Percentiles rank a stretch among this genome's conserved stretches.
Evolutionary conservation across 805 yeast species (phyloP).

Genomic region (Ogataea pini): DNA sequence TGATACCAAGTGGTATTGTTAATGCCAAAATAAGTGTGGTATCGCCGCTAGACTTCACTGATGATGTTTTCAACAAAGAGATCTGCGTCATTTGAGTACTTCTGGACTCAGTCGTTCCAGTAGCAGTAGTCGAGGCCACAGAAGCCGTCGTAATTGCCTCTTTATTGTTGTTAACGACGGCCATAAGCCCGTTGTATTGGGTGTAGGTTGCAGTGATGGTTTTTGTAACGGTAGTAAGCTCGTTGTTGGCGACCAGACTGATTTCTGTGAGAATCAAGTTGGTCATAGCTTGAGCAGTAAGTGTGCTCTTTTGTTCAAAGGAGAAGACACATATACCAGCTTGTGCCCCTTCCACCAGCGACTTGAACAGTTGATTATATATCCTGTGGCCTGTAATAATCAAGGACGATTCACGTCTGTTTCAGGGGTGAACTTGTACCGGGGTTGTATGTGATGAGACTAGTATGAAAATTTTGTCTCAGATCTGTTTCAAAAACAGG

Average conservation of each 20-base stretch:
- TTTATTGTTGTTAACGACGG: slow-evolving; percentile 8
- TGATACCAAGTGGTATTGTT: slow-evolving; percentile 16
- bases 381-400: not conserved
- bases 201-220: slow-evolving; percentile 18
- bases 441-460: slow-evolving; percentile 2
- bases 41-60: slow-evolving; percentile 7
- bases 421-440: not conserved
- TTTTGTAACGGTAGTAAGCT: slow-evolving; percentile 20
- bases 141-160: not conserved
- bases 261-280: slow-evolving; percentile 11
- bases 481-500: slow-evolving; percentile 2
- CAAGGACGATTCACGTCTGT: slow-evolving; percentile 1
- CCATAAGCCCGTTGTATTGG: slow-evolving; percentile 5
- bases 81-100: slow-evolving; percentile 1
- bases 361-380: not conserved
- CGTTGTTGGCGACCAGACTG: slow-evolving; percentile 18
- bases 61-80: not conserved
- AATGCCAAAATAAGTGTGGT: slow-evolving; percentile 18
- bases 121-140: not conserved
- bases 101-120: not conserved
- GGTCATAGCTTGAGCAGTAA: not conserved
- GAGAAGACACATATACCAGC: too few relatives aligned
- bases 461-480: not conserved
- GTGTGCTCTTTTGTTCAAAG: too few relatives aligned
- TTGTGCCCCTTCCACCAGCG: too few relatives aligned